These are phyloP conservation scores for Rhipidocladum racemiflorum DNA, from an alignment of 176 grass and related monocot genomes.

Conservation along the genomic window DNA sequence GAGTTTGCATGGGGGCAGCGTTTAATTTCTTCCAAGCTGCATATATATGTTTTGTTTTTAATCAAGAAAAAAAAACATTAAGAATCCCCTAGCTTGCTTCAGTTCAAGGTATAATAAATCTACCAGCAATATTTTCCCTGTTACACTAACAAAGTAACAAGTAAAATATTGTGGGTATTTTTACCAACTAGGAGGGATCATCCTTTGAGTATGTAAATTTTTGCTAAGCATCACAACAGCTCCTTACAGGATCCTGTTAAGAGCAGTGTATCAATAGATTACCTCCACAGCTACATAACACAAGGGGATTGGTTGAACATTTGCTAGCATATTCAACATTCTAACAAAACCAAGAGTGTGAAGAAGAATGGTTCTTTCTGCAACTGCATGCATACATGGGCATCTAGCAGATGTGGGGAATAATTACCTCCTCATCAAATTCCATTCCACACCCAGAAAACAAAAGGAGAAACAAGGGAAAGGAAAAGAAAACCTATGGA, in stretches of 20 bases:
- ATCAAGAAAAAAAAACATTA: not conserved
- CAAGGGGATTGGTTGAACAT: not conserved
- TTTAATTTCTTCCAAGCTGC: too few relatives aligned
- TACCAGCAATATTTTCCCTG: too few relatives aligned
- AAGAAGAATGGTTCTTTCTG: not conserved
- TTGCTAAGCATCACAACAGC: not conserved
- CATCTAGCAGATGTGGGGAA: slow-evolving; percentile 34
- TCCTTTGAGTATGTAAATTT: not conserved
- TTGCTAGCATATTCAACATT: not conserved
- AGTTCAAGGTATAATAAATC: too few relatives aligned
- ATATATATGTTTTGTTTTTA: too few relatives aligned
- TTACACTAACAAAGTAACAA: too few relatives aligned
- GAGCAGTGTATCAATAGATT: not conserved
- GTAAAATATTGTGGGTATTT: not conserved
- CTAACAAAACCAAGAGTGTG: not conserved
- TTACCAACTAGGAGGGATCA: not conserved
- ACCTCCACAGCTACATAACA: not conserved
- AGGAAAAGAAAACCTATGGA: not conserved
- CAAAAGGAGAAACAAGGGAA: not conserved
- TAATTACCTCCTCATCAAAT: slow-evolving; percentile 10
- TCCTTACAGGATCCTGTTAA: not conserved
- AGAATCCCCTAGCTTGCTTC: not conserved
- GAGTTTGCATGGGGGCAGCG: not conserved
- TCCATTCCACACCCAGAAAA: slow-evolving; percentile 9
- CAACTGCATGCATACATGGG: slow-evolving; percentile 15